Evolutionary conservation across 164 flowering plant genomes (phyloP).

Genomic region (Annona squamosa): DNA sequence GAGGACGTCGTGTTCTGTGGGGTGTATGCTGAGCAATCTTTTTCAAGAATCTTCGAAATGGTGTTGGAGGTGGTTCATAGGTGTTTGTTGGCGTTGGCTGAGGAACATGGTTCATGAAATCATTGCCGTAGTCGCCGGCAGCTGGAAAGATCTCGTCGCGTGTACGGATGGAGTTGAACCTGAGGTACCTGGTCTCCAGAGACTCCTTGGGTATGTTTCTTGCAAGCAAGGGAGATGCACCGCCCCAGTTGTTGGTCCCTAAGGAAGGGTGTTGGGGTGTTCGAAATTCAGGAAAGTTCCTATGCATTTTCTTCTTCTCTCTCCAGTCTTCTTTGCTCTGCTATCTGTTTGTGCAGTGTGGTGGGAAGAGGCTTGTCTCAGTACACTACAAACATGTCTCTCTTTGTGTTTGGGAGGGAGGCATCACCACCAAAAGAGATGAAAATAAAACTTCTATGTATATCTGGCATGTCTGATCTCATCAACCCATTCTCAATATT

Average conservation of each 20-base stretch:
- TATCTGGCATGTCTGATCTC: no score
- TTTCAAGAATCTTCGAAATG: neutral
- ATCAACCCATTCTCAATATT: no score
- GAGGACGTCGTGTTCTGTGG: neutral
- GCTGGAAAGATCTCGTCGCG: constrained; percentile 41
- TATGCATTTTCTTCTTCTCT: constrained; percentile 20
- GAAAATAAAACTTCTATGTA: no score
- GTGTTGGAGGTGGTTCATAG: neutral
- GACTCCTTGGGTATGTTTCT: constrained; percentile 53
- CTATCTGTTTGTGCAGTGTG: no score
- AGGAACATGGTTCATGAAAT: neutral
- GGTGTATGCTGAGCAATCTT: no score
- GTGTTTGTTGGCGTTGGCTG: neutral
- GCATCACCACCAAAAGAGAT: no score
- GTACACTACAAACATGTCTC: no score
- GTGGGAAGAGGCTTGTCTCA: no score
- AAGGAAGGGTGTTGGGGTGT: constrained; percentile 64
- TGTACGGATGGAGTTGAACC: constrained; percentile 32
- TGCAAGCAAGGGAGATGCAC: constrained; percentile 65
- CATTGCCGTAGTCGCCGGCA: constrained; percentile 1
- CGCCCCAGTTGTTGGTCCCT: constrained; percentile 60
- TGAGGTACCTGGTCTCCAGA: constrained; percentile 46
- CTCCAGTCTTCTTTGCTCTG: neutral
- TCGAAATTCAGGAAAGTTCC: constrained; percentile 38
- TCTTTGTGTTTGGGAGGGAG: no score